Evolutionary conservation across 768 basidiomycete genomes (phyloP).

Genomic region (Amanita thiersii): DNA sequence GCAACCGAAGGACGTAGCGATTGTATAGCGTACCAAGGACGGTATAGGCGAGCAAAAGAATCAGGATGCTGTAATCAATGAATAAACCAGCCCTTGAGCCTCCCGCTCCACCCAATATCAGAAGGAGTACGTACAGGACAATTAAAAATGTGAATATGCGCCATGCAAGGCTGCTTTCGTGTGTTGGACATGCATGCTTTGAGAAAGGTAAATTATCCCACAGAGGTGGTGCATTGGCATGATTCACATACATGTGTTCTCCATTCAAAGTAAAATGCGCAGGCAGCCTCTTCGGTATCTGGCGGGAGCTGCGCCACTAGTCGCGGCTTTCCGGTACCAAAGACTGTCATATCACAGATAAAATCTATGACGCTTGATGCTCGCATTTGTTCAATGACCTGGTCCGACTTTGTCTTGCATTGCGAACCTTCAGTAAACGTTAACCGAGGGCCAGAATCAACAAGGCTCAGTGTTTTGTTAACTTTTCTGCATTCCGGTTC

Average conservation of each 20-base stretch:
- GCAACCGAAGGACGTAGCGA: conserved; percentile 62
- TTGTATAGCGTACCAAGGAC: conserved; percentile 70
- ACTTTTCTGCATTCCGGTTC: conserved; percentile 29
- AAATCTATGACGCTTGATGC: conserved; percentile 71
- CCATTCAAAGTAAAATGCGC: conserved; percentile 82
- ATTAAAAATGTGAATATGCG: conserved; percentile 47
- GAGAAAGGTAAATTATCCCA: conserved; percentile 6
- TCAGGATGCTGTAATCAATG: conserved; percentile 33
- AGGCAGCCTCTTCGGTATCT: conserved; percentile 52
- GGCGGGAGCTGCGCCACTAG: conserved; percentile 67
- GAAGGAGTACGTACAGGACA: conserved; percentile 41
- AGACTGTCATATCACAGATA: conserved; percentile 63
- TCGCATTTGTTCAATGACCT: conserved; percentile 23
- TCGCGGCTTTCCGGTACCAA: conserved; percentile 41
- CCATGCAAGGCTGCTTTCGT: conserved; percentile 42
- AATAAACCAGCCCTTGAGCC: not conserved
- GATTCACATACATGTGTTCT: conserved; percentile 51
- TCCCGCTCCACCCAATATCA: not conserved
- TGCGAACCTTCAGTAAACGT: conserved; percentile 54
- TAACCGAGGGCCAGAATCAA: conserved; percentile 46
- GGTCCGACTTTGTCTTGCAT: conserved; percentile 41
- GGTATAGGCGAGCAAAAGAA: conserved; percentile 56
- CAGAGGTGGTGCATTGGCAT: not conserved
- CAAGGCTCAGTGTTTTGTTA: conserved; percentile 56
- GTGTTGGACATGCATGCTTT: conserved; percentile 68